phyloP scores from a whole-genome alignment of 176 grass and related monocot species.

The Lolium multiflorum region DNA sequence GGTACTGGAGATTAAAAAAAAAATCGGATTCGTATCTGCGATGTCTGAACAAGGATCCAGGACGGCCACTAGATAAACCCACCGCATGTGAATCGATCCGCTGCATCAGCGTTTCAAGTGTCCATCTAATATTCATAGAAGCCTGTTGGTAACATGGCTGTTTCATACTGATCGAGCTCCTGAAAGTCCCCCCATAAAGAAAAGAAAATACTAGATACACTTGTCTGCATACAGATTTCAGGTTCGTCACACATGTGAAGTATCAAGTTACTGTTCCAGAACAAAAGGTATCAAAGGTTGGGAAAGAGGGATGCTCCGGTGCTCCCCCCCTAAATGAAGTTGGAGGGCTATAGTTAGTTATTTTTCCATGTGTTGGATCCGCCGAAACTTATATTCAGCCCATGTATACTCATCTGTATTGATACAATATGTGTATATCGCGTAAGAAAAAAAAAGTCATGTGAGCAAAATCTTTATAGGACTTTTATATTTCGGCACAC shows the following conservation, averaged over 20 bases:
- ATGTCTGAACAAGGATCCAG: conserved; percentile 14
- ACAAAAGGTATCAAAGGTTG: conserved; percentile 39
- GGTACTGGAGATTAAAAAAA: too few relatives aligned
- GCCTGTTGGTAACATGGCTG: not conserved
- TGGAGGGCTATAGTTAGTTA: too few relatives aligned
- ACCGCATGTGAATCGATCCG: not conserved
- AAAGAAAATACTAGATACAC: not conserved
- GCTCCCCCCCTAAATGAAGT: too few relatives aligned
- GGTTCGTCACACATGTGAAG: conserved; percentile 23
- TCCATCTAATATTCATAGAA: conserved; percentile 22
- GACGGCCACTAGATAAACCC: conserved; percentile 2
- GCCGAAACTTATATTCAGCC: too few relatives aligned
- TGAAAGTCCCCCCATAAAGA: conserved; percentile 10
- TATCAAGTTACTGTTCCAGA: not conserved
- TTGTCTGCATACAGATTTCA: conserved; percentile 2
- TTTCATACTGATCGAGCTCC: conserved; percentile 21
- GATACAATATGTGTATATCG: too few relatives aligned
- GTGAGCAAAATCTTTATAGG: too few relatives aligned
- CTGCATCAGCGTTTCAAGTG: not conserved
- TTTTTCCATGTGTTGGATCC: too few relatives aligned
- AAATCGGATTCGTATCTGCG: not conserved
- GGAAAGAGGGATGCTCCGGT: too few relatives aligned
- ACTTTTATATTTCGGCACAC: too few relatives aligned
- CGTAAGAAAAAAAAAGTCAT: too few relatives aligned
- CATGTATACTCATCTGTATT: too few relatives aligned